Conservation (phyloP, 1,284 basidiomycete genomes). For the Schizophyllum amplum region DNA sequence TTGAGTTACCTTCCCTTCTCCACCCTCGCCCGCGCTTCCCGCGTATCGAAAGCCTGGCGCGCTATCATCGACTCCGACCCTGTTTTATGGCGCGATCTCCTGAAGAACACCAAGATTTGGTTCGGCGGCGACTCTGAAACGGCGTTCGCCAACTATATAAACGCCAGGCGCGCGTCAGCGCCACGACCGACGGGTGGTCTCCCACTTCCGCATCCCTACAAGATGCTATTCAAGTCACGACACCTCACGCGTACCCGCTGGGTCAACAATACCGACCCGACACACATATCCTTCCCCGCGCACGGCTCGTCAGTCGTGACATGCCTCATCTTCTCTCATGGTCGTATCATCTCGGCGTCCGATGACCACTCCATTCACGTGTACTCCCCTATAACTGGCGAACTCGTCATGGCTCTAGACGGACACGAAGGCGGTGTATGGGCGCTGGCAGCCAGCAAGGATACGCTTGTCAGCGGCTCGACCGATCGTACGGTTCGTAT, state of each 20-base stretch:
- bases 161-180: conserved; percentile 38
- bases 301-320: conserved; percentile 89
- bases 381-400: conserved; percentile 77
- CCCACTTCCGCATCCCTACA: conserved; percentile 75
- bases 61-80: conserved; percentile 79
- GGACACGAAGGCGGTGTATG: conserved; percentile 95
- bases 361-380: conserved; percentile 92
- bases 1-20: conserved; percentile 71
- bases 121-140: conserved; percentile 73
- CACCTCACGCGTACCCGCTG: conserved; percentile 72
- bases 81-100: conserved; percentile 75
- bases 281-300: conserved; percentile 75
- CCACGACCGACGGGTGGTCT: conserved; percentile 18
- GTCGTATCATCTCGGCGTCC: conserved; percentile 91
- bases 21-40: conserved; percentile 70
- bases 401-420: conserved; percentile 63
- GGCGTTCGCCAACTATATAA: conserved; percentile 50
- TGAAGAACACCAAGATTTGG: conserved; percentile 76
- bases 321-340: conserved; percentile 86
- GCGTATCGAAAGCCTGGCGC: conserved; percentile 77
- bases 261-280: conserved; percentile 66
- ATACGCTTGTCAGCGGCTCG: conserved; percentile 86
- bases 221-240: conserved; percentile 80
- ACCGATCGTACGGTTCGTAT: conserved; percentile 93
- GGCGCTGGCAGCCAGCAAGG: conserved; percentile 80